These are phyloP conservation scores for Pulveroboletus ravenelii DNA, from an alignment of 768 basidiomycete genomes.

Conservation along the genomic window DNA sequence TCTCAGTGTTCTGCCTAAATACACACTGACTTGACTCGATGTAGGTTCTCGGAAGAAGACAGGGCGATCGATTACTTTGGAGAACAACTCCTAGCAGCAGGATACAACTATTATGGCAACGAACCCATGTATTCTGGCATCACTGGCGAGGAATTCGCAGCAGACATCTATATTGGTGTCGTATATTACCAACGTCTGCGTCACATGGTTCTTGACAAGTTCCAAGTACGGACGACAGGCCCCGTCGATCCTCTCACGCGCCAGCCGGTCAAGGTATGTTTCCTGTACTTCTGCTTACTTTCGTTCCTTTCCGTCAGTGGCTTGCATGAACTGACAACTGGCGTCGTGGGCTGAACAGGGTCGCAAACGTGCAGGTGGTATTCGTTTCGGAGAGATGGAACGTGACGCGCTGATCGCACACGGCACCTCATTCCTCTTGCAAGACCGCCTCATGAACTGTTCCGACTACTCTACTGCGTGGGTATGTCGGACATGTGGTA, in stretches of 20 bases:
- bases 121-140: conserved; percentile 99
- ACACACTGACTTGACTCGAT: conserved; percentile 8
- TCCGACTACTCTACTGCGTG: conserved; percentile 99
- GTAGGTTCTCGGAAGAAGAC: conserved; percentile 90
- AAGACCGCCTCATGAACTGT: conserved; percentile 99
- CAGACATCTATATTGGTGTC: conserved; percentile 97
- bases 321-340: conserved; percentile 3
- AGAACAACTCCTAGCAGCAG: conserved; percentile 85
- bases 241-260: conserved; percentile 94
- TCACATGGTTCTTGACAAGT: conserved; percentile 99
- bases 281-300: neutral
- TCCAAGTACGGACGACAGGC: conserved; percentile 97
- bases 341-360: conserved; percentile 50
- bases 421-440: conserved; percentile 95
- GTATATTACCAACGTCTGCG: conserved; percentile 98
- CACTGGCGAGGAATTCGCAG: conserved; percentile 96
- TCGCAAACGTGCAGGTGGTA: conserved; percentile 96
- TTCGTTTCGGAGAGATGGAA: conserved; percentile 99
- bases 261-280: conserved; percentile 89
- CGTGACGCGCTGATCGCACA: conserved; percentile 98
- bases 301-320: neutral
- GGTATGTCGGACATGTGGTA: conserved; percentile 97
- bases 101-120: conserved; percentile 98
- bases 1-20: conserved; percentile 1
- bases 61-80: conserved; percentile 98